Base-by-base conservation (phyloP, 1,284 basidiomycete species). In the Trichosporon coremiiforme region DNA sequence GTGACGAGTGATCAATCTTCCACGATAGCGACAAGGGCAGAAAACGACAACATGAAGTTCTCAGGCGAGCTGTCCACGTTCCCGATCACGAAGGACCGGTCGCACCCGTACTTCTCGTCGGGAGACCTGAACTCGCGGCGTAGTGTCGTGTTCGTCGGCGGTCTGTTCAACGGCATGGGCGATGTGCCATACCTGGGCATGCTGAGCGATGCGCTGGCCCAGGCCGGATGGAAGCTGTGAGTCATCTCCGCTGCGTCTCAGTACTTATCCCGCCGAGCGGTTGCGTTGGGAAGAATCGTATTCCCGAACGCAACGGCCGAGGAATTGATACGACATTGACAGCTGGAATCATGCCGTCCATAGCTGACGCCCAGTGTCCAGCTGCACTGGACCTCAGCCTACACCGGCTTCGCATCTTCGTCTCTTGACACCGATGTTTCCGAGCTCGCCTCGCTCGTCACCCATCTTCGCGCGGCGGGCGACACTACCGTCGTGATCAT, bases 61-160 rank as follows among this genome's bases (percentile, higher is more conserved):
- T 12, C 65, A 7, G 70, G 67, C 63, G 63, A 57, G 17, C 50
- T 68, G 9, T 45, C 57, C 22, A 63, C 63, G 13, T 65, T 50
- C 57, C 64, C 35, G 17, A 63, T 47, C 35, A 65, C 35, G 66
- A 64, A 65, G 17, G 55, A 57, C 53, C 47, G 50, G 60, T 66
- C 55, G 45, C 78, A 77, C 66, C 80, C 82, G 5, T 75, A 75
- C 70, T 81, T 83, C 70, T 74, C 74, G 13, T 78, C 76, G 0
- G 81, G 81, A n/a, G 77, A 79, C 66, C 62, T 75, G 4, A 22
- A 25, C 0, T 70, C 78, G 9, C 29, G 68, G 15, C 73, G 71
- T 36, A 79, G 78, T 2, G 75, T 83, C 9, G 69, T 83, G 60
- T 81, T 84, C 69, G 79, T 85, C 35, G 82, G 82, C 22, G 84